Evolutionary conservation across 768 basidiomycete species (phyloP).

Genomic region (Roridomyces roridus): DNA sequence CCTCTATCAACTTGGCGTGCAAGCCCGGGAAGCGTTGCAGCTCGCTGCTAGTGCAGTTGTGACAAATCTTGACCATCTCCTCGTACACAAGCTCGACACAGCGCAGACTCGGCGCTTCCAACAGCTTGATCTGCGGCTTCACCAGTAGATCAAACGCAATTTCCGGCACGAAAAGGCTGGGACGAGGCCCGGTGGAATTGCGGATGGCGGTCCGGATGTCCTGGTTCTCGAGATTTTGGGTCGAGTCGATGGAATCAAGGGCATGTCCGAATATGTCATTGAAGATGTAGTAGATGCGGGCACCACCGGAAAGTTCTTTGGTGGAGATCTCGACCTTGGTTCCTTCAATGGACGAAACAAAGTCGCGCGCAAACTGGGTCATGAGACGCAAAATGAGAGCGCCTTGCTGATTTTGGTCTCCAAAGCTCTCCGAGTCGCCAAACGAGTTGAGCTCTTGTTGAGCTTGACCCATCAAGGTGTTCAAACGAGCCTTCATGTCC

Average conservation of each 20-base stretch:
- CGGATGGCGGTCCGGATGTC: slow-evolving; percentile 98
- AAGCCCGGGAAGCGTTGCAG: slow-evolving; percentile 93
- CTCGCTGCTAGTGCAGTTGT: slow-evolving; percentile 94
- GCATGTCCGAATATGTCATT: slow-evolving; percentile 97
- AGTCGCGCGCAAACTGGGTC: slow-evolving; percentile 98
- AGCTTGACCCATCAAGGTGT: slow-evolving; percentile 98
- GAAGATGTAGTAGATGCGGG: slow-evolving; percentile 99
- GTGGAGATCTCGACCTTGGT: slow-evolving; percentile 96
- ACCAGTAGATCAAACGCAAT: slow-evolving; percentile 96
- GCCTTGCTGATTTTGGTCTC: slow-evolving; percentile 93
- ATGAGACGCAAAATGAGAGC: slow-evolving; percentile 91
- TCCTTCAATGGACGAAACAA: slow-evolving; percentile 96
- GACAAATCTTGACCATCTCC: slow-evolving; percentile 98
- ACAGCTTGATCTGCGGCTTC: slow-evolving; percentile 96
- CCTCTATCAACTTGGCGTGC: slow-evolving; percentile 93
- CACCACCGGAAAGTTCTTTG: slow-evolving; percentile 97
- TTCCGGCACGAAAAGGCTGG: slow-evolving; percentile 96
- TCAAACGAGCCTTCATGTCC: slow-evolving; percentile 98
- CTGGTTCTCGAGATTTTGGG: slow-evolving; percentile 87
- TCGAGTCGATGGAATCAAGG: slow-evolving; percentile 87
- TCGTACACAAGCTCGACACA: slow-evolving; percentile 99
- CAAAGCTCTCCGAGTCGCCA: slow-evolving; percentile 91
- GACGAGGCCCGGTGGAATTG: slow-evolving; percentile 96
- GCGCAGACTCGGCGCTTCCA: slow-evolving; percentile 92
- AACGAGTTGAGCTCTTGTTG: slow-evolving; percentile 98